Percentiles rank a stretch among this genome's conserved stretches.
Evolutionary conservation across 306 rosid species (phyloP).

Genomic region (Sicyos baderoa): DNA sequence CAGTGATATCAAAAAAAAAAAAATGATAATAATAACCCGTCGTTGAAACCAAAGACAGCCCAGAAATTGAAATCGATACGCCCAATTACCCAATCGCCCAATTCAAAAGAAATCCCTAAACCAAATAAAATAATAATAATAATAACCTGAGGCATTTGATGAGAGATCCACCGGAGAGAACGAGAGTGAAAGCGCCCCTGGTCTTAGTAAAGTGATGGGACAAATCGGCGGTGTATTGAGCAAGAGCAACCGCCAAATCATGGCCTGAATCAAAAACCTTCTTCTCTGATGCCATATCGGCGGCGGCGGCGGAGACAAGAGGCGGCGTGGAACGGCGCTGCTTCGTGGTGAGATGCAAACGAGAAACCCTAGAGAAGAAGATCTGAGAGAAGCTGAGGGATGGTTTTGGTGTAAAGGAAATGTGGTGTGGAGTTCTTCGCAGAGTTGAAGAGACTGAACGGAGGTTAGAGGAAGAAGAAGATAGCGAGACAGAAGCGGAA

Average conservation of each 20-base stretch:
- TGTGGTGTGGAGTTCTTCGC: conserved; percentile 1
- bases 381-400: conserved; percentile 14
- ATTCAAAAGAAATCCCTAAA: neutral
- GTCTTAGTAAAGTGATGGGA: conserved; percentile 47
- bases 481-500: too few relatives aligned
- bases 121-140: too few relatives aligned
- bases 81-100: neutral
- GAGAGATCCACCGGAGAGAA: conserved; percentile 65
- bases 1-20: too few relatives aligned
- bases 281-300: conserved; percentile 32
- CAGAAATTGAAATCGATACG: neutral
- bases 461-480: too few relatives aligned
- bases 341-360: conserved; percentile 21
- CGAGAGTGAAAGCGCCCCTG: conserved; percentile 55
- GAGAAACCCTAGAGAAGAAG: conserved; percentile 16
- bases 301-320: conserved; percentile 26
- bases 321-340: conserved; percentile 27
- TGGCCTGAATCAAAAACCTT: conserved; percentile 58
- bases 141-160: conserved; percentile 48
- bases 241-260: conserved; percentile 49
- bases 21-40: too few relatives aligned
- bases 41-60: neutral
- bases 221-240: conserved; percentile 56
- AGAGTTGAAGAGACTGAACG: conserved; percentile 18
- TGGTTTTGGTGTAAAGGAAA: conserved; percentile 22